These are phyloP conservation scores for Beauveria australis DNA, from an alignment of 2,329 filamentous ascomycete genomes.

Conservation along the genomic window DNA sequence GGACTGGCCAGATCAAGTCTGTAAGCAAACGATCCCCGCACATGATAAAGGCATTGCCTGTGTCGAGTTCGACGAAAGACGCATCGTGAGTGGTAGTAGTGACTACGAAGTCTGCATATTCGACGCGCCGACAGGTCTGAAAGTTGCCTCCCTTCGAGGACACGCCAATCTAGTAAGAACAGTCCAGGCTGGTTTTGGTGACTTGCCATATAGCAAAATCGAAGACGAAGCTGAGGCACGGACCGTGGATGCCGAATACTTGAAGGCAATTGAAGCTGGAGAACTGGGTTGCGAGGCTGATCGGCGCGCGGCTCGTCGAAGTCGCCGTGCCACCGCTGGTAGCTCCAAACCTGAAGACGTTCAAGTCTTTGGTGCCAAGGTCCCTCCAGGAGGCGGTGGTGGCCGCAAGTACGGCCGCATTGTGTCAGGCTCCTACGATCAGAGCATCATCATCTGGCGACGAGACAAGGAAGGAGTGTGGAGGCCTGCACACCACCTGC, in stretches of 20 bases:
- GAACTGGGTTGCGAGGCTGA: constrained; percentile 31
- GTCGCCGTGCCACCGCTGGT: constrained; percentile 55
- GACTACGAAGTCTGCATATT: constrained; percentile 96
- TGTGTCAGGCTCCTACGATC: constrained; percentile 92
- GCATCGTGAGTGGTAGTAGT: constrained; percentile 92
- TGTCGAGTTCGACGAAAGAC: constrained; percentile 88
- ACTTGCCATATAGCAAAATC: constrained; percentile 70
- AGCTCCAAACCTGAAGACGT: constrained; percentile 69
- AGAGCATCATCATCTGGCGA: constrained; percentile 92
- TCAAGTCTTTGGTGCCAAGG: constrained; percentile 70
- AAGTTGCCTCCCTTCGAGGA: constrained; percentile 78
- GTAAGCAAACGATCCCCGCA: constrained; percentile 70
- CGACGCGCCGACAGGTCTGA: constrained; percentile 74
- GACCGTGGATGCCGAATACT: constrained; percentile 65
- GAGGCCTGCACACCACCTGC: constrained; percentile 66
- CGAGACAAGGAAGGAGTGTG: constrained; percentile 78
- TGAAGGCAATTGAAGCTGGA: constrained; percentile 48
- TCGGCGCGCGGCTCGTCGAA: constrained; percentile 23
- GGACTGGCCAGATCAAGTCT: constrained; percentile 75
- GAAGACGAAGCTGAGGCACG: constrained; percentile 67
- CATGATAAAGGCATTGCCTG: constrained; percentile 96
- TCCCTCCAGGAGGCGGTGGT: constrained; percentile 86
- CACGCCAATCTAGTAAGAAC: constrained; percentile 84
- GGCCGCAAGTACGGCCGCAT: constrained; percentile 89
- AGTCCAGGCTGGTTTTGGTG: constrained; percentile 89